These are phyloP conservation scores for Alternaria ethzedia DNA, from an alignment of 2,329 filamentous ascomycete genomes.

Conservation along the genomic window DNA sequence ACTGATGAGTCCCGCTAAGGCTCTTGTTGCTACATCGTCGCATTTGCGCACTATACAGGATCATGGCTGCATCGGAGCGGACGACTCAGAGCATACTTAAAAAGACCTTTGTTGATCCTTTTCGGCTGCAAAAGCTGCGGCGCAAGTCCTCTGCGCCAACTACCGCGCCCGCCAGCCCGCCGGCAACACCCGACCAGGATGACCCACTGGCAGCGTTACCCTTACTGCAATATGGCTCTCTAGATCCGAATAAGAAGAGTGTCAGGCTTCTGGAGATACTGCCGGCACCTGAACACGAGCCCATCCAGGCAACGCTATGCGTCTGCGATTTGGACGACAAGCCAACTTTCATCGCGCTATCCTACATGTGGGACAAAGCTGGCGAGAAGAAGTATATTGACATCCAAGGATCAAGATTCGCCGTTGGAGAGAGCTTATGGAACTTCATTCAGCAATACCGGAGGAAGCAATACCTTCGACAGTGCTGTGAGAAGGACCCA, in stretches of 20 bases:
- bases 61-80: background rate
- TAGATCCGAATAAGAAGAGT: constrained; percentile 8
- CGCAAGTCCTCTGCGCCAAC: background rate
- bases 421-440: constrained; percentile 19
- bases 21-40: background rate
- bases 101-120: constrained; percentile 8
- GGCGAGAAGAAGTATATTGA: constrained; percentile 2
- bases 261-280: constrained; percentile 14
- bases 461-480: constrained; percentile 1
- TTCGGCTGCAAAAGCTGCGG: constrained; percentile 1
- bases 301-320: background rate
- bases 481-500: constrained; percentile 6
- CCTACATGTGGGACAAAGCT: constrained; percentile 24
- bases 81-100: constrained; percentile 2
- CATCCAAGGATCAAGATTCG: constrained; percentile 10
- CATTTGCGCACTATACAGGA: background rate
- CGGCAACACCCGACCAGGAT: background rate
- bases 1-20: background rate
- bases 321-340: constrained; percentile 17
- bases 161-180: background rate
- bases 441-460: constrained; percentile 21
- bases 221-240: constrained; percentile 5
- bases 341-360: constrained; percentile 16
- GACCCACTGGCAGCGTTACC: background rate
- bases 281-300: constrained; percentile 6